Base-by-base conservation (phyloP, 768 basidiomycete genomes). In the Coprinellus aureogranulatus region DNA sequence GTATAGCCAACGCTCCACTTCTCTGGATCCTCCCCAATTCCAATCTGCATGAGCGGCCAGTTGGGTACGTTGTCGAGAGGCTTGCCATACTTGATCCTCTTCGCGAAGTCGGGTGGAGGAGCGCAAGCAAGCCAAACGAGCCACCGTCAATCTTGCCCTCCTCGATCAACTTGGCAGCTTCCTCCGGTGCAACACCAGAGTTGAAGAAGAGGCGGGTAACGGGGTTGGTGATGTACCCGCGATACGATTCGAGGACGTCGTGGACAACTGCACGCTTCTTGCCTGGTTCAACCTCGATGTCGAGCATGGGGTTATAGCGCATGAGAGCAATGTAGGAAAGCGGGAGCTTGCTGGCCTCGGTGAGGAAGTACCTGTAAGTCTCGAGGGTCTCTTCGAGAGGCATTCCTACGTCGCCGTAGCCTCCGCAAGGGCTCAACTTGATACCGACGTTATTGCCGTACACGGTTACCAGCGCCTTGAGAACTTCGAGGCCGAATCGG, bases 401-500 rank as follows among this genome's bases (percentile, higher is more conserved):
- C 75, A 79, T 77, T 39, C 59, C 59, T 18, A 65, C 49, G 52
- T 65, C 64, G 53, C 62, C 62, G 53, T 59, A 61, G 2, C 64
- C 64, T 42, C 61, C 64, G 8, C 57, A 44, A 6, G 64, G 64
- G 45, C 28, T 54, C 10, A 62, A 23, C 44, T 65, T 65, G 28
- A 65, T 37, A 14, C 40, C 59, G 27, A 65, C 62, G 28, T 62
- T 58, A 14, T 52, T 31, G 16, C 63, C 61, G 40, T 62, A 62
- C 18, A 62, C 59, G 3, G 31, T 11, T 16, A 27, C 41, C 11
- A 57, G 25, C 10, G 74, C 80, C 54, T 81, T 78, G 22, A 83
- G 64, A 44, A 82, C 72, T 64, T 84, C 81, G 4, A 83, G 73
- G 0, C 71, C 74, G 64, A 88, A 85, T 3, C 82, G 71, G 1